Conservation (phyloP, 805 yeast genomes). For the Candida krabiensis region DNA sequence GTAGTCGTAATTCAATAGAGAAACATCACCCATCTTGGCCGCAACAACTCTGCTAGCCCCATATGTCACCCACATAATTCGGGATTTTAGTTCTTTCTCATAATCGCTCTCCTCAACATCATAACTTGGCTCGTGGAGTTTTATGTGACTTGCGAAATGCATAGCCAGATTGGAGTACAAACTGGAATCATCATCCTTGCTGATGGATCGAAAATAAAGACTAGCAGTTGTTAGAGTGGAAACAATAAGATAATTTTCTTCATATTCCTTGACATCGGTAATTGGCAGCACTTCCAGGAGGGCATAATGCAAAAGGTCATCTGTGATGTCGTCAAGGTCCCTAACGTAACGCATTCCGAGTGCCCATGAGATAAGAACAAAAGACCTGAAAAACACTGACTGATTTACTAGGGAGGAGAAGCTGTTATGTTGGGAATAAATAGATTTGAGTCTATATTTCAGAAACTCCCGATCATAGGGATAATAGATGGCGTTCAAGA, state of each 20-base stretch:
- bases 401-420: constrained; percentile 13
- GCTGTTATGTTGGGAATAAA: constrained; percentile 12
- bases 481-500: constrained; percentile 23
- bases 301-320: constrained; percentile 17
- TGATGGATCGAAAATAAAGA: constrained; percentile 24
- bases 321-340: constrained; percentile 14
- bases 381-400: constrained; percentile 18
- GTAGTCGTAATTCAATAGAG: constrained; percentile 15
- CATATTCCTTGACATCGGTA: constrained; percentile 9
- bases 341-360: constrained; percentile 25
- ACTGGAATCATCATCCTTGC: constrained; percentile 26
- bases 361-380: constrained; percentile 23
- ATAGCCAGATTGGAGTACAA: constrained; percentile 26
- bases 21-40: constrained; percentile 28
- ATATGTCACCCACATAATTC: constrained; percentile 27
- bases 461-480: constrained; percentile 23
- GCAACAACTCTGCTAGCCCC: constrained; percentile 27
- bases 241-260: constrained; percentile 19
- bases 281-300: constrained; percentile 21
- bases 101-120: constrained; percentile 1
- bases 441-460: constrained; percentile 14
- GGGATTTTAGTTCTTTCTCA: constrained; percentile 22
- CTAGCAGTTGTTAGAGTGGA: constrained; percentile 23
- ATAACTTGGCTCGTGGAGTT: constrained; percentile 12
- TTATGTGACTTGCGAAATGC: constrained; percentile 25